Base-by-base conservation (phyloP, 805 yeast species). In the Candida germanica region DNA sequence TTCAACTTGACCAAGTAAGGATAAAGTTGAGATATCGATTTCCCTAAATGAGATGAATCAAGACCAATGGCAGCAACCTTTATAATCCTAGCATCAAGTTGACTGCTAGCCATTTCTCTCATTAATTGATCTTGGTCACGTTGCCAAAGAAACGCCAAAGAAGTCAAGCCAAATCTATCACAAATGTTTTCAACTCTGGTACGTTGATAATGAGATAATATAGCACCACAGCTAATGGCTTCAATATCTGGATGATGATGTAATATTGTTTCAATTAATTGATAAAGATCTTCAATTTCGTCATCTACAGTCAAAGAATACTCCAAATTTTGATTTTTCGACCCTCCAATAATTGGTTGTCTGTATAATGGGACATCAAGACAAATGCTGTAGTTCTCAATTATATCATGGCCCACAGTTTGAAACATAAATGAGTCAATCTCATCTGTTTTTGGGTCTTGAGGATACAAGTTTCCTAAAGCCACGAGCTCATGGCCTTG, bases 391-490 rank as follows among this genome's bases (percentile, higher is more conserved):
- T 89, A 87, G 35, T 65, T 58, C 0, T 75, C 71, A 2, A 93
- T 69, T 3, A 84, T 76, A 43, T 83, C 86, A 57, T 85, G 93
- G 0, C 98, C 98, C 6, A 93, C 98, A 0, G 98, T 93, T 60
- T 93, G 98, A 59, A 86, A 93, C 98, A 93, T 93, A 54, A 83
- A 91, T 36, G 96, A 86, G 56, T 93, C 97, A 36, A 93, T 63
- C 57, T 93, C 98, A 47, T 61, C 61, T n/a, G 39, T 40, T 30
- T 52, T 51, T 15, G 36, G 7, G 47, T 68, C 50, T 22, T 56
- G 59, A 1, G 71, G 69, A 50, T 79, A 77, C 42, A 93, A 59
- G 51, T 93, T 93, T 0, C 88, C 98, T 31, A 91, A 59, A 1
- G 96, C 96, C 0, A 77, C 77, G 5, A 93, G 64, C 49, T 86